phyloP scores from a whole-genome alignment of 306 rosid species.

The Trifolium fragiferum region DNA sequence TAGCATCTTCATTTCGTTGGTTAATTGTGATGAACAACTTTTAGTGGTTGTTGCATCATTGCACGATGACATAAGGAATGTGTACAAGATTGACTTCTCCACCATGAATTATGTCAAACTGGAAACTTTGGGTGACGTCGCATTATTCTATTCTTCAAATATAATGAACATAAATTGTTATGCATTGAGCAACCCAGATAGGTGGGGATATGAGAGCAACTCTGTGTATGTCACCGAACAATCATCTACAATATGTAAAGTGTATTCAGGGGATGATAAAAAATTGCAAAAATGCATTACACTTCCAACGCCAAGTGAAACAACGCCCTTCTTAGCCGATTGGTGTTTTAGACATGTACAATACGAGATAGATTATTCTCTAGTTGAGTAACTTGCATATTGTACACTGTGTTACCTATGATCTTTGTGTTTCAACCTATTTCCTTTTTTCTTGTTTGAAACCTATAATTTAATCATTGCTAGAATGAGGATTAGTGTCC shows the following conservation, averaged over 20 bases:
- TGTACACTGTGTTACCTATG: too few relatives aligned
- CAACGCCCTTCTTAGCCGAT: neutral
- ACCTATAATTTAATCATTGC: too few relatives aligned
- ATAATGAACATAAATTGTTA: too few relatives aligned
- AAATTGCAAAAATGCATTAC: neutral
- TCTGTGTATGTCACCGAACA: neutral
- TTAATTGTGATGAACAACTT: neutral
- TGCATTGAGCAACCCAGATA: neutral
- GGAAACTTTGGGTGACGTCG: neutral
- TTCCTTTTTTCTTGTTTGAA: too few relatives aligned
- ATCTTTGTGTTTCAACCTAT: too few relatives aligned
- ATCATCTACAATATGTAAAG: neutral
- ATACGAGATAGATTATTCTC: neutral
- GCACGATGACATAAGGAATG: too few relatives aligned
- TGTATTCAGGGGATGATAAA: neutral
- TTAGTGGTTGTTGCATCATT: neutral
- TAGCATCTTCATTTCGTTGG: neutral
- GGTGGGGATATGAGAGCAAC: neutral
- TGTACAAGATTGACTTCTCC: neutral
- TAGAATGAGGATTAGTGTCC: too few relatives aligned
- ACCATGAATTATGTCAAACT: neutral
- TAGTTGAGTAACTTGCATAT: too few relatives aligned
- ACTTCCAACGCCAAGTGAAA: neutral
- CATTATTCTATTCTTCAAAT: neutral
- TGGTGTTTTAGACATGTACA: neutral